Evolutionary conservation across 495 filamentous ascomycete genomes (phyloP).

Genomic region (Podospora comata): DNA sequence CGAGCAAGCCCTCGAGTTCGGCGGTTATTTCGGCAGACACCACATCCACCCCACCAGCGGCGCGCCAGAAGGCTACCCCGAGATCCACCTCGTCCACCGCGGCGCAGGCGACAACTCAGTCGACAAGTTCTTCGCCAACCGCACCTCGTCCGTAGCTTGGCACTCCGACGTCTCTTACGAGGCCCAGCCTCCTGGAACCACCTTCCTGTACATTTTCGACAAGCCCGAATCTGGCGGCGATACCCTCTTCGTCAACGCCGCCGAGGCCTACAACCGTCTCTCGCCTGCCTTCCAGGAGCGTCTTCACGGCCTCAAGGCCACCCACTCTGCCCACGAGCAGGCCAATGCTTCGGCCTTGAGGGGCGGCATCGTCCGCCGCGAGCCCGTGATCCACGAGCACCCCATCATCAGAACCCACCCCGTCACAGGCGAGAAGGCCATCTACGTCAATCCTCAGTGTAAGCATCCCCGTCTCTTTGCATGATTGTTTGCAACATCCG

Average conservation of each 20-base stretch:
- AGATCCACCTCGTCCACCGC: conserved; percentile 76
- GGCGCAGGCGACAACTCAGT: conserved; percentile 59
- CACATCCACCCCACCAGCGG: conserved; percentile 82
- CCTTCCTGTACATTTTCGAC: conserved; percentile 77
- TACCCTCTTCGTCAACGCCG: conserved; percentile 70
- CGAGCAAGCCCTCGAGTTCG: conserved; percentile 64
- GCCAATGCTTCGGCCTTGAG: conserved; percentile 53
- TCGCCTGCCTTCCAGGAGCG: conserved; percentile 66
- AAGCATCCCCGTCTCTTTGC: conserved; percentile 29
- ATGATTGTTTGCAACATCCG: not conserved
- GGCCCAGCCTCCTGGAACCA: conserved; percentile 79
- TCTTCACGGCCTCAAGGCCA: conserved; percentile 71
- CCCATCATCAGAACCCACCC: conserved; percentile 80
- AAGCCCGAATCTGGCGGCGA: conserved; percentile 74
- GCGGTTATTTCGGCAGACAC: conserved; percentile 71
- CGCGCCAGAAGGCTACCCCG: conserved; percentile 65
- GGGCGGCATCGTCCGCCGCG: conserved; percentile 63
- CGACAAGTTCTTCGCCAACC: conserved; percentile 58
- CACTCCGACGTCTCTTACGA: conserved; percentile 84
- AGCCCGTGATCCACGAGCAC: conserved; percentile 68
- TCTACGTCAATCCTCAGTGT: conserved; percentile 87
- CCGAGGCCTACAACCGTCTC: conserved; percentile 73
- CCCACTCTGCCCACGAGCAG: conserved; percentile 74
- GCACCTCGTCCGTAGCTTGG: conserved; percentile 71
- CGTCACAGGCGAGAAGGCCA: conserved; percentile 77